Evolutionary conservation across 1,284 basidiomycete species (phyloP).

Genomic region (Naganishia sp.): DNA sequence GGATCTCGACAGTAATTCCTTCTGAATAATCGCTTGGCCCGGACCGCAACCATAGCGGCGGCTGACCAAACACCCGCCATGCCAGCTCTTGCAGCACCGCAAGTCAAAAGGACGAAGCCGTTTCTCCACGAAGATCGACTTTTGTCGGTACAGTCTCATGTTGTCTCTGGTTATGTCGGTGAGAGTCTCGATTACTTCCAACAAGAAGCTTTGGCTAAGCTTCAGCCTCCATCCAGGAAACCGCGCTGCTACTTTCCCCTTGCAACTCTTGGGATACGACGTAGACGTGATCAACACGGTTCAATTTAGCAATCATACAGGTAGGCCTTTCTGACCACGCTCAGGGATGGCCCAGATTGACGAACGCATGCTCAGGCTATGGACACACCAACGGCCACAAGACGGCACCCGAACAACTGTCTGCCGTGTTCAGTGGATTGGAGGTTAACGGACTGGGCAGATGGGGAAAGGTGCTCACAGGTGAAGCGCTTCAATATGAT

Average conservation of each 20-base stretch:
- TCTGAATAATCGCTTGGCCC: background rate
- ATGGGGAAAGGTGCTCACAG: conserved; percentile 71
- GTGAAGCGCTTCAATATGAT: conserved; percentile 46
- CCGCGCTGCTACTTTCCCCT: conserved; percentile 84
- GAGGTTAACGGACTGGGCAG: conserved; percentile 66
- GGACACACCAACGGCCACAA: conserved; percentile 71
- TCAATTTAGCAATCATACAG: conserved; percentile 85
- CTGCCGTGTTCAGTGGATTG: conserved; percentile 67
- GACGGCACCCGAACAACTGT: conserved; percentile 68
- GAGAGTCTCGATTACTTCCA: conserved; percentile 44
- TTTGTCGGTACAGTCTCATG: conserved; percentile 81
- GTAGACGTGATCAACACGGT: conserved; percentile 97
- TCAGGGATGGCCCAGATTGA: background rate
- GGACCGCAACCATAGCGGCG: background rate
- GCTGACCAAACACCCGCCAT: background rate
- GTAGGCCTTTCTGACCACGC: conserved; percentile 54
- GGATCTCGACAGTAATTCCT: no score
- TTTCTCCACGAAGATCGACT: conserved; percentile 49
- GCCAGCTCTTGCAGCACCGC: background rate
- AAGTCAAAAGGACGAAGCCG: conserved; percentile 7
- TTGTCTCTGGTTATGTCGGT: conserved; percentile 94
- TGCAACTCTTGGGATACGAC: conserved; percentile 92
- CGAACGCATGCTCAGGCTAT: conserved; percentile 63
- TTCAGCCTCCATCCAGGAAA: conserved; percentile 58
- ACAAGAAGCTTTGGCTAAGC: background rate